Conservation (phyloP, 495 filamentous ascomycete species). For the Tuber magnatum region DNA sequence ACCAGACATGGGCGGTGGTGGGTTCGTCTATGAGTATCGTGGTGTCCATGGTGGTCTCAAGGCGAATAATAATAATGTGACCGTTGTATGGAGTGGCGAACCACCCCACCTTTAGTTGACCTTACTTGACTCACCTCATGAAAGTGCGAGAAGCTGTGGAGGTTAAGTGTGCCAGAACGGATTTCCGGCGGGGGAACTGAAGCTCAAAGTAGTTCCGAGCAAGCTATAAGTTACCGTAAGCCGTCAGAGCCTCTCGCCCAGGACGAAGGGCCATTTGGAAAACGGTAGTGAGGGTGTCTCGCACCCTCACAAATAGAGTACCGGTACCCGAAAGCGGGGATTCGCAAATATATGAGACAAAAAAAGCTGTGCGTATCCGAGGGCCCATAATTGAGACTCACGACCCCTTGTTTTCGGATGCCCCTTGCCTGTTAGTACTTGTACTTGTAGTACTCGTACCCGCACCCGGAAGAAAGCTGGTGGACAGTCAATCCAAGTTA, state of each 20-base stretch:
- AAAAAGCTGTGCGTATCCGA: not conserved
- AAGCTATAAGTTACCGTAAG: not conserved
- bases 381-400: not conserved
- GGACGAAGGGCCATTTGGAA: not conserved
- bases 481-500: not conserved
- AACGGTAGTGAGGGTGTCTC: not conserved
- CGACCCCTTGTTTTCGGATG: not conserved
- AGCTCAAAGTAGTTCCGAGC: not conserved
- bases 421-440: not conserved
- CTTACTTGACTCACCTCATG: not conserved
- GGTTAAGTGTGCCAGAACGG: not conserved
- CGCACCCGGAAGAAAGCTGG: not conserved
- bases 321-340: not conserved
- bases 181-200: not conserved
- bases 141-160: not conserved
- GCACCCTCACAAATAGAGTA: not conserved
- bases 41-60: not conserved
- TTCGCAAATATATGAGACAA: not conserved
- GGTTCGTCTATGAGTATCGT: not conserved
- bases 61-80: not conserved
- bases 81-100: not conserved
- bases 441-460: not conserved
- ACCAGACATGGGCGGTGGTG: not conserved
- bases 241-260: not conserved
- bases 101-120: not conserved